These are phyloP conservation scores for Populus deltoides DNA, from an alignment of 345 rosid genomes.

Conservation along the genomic window DNA sequence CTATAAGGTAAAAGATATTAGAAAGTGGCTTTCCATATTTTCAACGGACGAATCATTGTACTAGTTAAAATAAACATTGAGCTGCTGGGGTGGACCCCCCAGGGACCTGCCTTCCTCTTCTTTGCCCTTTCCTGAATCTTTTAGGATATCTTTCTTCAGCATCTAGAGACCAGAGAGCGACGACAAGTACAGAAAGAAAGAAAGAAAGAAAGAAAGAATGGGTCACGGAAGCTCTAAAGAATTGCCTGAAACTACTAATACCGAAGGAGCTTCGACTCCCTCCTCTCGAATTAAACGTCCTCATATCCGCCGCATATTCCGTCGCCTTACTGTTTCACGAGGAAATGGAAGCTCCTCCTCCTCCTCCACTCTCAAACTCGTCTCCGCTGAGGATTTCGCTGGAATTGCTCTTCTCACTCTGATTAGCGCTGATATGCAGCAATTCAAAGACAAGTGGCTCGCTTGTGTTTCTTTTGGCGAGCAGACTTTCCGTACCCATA, in stretches of 20 bases:
- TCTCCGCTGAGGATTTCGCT: slow-evolving; percentile 59
- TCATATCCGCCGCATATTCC: slow-evolving; percentile 31
- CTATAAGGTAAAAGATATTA: too few relatives aligned
- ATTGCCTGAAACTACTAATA: slow-evolving; percentile 2
- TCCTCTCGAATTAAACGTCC: slow-evolving; percentile 31
- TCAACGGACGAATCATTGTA: too few relatives aligned
- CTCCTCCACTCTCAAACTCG: slow-evolving; percentile 24
- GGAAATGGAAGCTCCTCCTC: slow-evolving; percentile 20
- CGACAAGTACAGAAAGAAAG: too few relatives aligned
- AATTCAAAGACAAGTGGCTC: slow-evolving; percentile 78
- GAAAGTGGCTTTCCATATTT: too few relatives aligned
- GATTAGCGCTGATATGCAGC: slow-evolving; percentile 70
- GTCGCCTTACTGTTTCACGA: slow-evolving; percentile 13
- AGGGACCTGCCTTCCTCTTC: too few relatives aligned
- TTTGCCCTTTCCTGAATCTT: too few relatives aligned
- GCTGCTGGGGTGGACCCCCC: too few relatives aligned
- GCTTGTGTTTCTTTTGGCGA: slow-evolving; percentile 90
- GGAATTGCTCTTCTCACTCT: slow-evolving; percentile 90
- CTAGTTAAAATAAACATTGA: too few relatives aligned
- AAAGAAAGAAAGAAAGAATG: slow-evolving; percentile 15
- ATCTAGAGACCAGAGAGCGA: not conserved
- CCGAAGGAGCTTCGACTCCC: slow-evolving; percentile 18
- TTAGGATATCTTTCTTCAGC: too few relatives aligned
- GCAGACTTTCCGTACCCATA: slow-evolving; percentile 71
- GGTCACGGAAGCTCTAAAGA: slow-evolving; percentile 36